phyloP scores from a whole-genome alignment of 495 filamentous ascomycete genomes.

The Hypoxylon lienhwacheense region DNA sequence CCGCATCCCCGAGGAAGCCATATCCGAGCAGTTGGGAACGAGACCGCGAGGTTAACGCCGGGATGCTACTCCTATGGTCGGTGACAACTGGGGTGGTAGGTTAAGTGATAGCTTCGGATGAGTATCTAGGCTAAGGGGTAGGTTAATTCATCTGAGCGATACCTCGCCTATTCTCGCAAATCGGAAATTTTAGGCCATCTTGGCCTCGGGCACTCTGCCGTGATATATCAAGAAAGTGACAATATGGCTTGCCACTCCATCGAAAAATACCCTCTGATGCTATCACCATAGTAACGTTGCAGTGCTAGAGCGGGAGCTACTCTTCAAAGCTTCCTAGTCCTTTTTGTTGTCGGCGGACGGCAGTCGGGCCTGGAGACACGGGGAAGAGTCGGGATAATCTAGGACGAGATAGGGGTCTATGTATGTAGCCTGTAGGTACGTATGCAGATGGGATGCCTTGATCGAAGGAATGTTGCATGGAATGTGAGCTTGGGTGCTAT shows the following conservation, averaged over 20 bases:
- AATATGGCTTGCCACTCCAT: neutral
- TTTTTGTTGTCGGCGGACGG: conserved; percentile 11
- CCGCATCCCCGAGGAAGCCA: neutral
- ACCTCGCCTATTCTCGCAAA: too few species aligned
- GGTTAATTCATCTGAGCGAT: neutral
- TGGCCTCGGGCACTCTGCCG: neutral
- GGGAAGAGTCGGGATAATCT: conserved; percentile 22
- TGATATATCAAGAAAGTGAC: conserved; percentile 12
- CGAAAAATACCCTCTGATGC: neutral
- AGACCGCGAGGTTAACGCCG: neutral
- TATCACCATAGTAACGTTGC: conserved; percentile 31
- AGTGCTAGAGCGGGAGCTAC: conserved; percentile 12
- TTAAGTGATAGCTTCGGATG: neutral
- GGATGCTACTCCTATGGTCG: conserved; percentile 9
- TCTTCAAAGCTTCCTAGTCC: neutral
- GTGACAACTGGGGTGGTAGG: conserved; percentile 7
- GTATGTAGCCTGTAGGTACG: too few species aligned
- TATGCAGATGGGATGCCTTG: conserved; percentile 14
- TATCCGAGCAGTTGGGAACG: neutral
- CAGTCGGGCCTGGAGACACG: conserved; percentile 6
- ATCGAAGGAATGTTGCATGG: conserved; percentile 32
- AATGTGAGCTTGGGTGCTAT: conserved; percentile 16
- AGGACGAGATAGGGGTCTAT: conserved; percentile 13
- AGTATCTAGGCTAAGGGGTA: too few species aligned
- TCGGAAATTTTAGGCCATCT: too few species aligned